Percentiles rank a stretch among this genome's conserved stretches.
Conservation (phyloP, 805 yeast species). For the Phaffomyces thermotolerans region DNA sequence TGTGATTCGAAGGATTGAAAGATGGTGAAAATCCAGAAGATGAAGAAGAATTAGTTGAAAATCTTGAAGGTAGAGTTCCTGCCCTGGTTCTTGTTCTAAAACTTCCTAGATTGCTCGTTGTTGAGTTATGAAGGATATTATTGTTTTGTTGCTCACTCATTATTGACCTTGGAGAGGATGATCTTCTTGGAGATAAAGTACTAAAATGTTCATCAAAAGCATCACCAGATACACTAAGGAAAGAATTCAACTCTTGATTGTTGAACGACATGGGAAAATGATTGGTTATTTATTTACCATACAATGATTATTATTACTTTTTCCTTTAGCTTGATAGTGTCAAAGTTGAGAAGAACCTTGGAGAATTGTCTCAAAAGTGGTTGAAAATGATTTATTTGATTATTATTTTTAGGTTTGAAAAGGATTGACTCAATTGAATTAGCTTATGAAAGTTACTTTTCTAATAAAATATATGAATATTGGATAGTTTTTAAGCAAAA, state of each 20-base stretch:
- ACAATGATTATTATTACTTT: too few species aligned
- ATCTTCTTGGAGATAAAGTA: constrained; percentile 20
- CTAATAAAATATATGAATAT: too few species aligned
- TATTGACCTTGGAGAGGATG: constrained; percentile 21
- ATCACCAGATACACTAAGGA: constrained; percentile 16
- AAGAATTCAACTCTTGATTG: constrained; percentile 18
- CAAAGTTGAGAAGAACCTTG: too few species aligned
- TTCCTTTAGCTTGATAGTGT: too few species aligned
- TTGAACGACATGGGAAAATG: constrained; percentile 10
- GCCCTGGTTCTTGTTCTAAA: constrained; percentile 60
- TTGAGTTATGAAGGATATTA: neutral
- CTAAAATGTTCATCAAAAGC: constrained; percentile 12
- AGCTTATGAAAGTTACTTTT: too few species aligned
- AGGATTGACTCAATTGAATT: too few species aligned
- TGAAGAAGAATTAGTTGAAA: constrained; percentile 19
- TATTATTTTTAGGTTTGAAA: too few species aligned
- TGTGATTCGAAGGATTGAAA: constrained; percentile 6
- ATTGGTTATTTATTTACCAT: too few species aligned
- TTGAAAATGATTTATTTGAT: too few species aligned
- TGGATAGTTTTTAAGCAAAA: too few species aligned
- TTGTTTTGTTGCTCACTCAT: constrained; percentile 13
- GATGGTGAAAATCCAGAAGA: constrained; percentile 14
- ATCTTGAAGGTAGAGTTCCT: constrained; percentile 70
- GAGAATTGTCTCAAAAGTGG: too few species aligned
- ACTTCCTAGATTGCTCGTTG: constrained; percentile 29